Evolutionary conservation across 2,329 filamentous ascomycete species (phyloP), one percentile per base, ranked within the genome.

Genomic region (Akanthomyces dipterigenus): DNA sequence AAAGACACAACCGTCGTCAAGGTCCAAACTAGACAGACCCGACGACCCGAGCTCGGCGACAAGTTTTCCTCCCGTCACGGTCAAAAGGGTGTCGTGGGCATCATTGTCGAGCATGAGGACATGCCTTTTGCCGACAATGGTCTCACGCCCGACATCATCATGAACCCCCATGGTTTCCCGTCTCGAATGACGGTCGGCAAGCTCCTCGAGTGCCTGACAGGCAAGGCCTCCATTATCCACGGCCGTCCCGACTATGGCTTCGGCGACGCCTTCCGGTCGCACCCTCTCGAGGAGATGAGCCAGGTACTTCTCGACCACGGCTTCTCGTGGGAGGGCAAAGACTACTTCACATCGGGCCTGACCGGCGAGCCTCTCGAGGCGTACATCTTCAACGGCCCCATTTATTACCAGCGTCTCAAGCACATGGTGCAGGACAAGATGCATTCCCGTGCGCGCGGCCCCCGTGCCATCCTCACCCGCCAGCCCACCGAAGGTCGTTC

Each of bases 391-490:
- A 96, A 96, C 73, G 95, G 95, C 0, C 95, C 95, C 12, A 99
- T 99, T 76, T 99, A 96, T 80, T 99, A 99, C 80, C 95, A 99
- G 80, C 96, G 96, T 67, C 85, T 99, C 66, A 99, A 99, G 83
- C 95, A 99, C 82, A 99, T 99, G 95, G 95, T 99, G 4, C 93
- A 98, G 75, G 95, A 99, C 74, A 99, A 99, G 79, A 98, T 99
- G 95, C 95, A 99, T 77, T 93, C 91, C 36, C 91, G 95, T 64
- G 88, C 93, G 2, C 88, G 91, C 16, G 96, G 96, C 0, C 96
- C 95, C 0, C 84, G 90, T 14, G 93, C 93, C 28, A 95, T 96
- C 65, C 82, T 99, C 28, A 99, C 95, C 1, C 87, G 95, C 11
- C 95, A 99, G 73, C 95, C 95, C 0, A 99, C 93, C 0, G 95